These are phyloP conservation scores for Salix caprea DNA, from an alignment of 345 rosid genomes.

Conservation along the genomic window DNA sequence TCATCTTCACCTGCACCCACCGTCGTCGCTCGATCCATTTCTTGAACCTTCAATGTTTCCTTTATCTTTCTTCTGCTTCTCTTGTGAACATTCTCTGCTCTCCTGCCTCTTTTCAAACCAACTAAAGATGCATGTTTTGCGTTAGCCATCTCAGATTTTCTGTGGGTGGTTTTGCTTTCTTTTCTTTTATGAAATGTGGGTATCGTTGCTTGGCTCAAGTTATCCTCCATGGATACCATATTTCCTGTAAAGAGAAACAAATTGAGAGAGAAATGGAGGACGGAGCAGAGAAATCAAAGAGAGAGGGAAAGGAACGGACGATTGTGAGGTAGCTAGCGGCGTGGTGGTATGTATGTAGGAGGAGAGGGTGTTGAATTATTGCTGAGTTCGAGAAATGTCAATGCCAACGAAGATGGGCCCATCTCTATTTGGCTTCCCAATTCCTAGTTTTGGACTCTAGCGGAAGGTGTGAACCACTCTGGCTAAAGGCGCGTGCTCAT, in stretches of 20 bases:
- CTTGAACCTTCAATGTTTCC: not conserved
- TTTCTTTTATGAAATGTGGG: constrained; percentile 8
- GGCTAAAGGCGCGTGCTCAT: not conserved
- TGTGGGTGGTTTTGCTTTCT: not conserved
- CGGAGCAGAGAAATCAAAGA: constrained; percentile 5
- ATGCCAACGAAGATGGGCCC: constrained; percentile 46
- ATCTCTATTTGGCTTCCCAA: constrained; percentile 11
- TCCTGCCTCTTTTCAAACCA: constrained; percentile 15
- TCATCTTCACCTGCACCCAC: constrained; percentile 19
- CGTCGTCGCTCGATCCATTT: not conserved
- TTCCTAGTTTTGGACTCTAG: not conserved
- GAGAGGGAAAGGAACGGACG: not conserved
- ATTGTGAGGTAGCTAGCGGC: not conserved
- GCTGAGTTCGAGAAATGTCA: constrained; percentile 36
- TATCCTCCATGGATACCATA: constrained; percentile 30
- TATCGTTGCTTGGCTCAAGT: constrained; percentile 8
- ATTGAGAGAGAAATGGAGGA: not conserved
- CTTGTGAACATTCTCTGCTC: not conserved
- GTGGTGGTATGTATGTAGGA: not conserved
- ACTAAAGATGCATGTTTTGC: constrained; percentile 5
- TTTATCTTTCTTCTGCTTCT: not conserved
- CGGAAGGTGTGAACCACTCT: not conserved
- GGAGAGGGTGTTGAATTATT: constrained; percentile 15
- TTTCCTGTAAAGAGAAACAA: not conserved
- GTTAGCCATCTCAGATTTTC: constrained; percentile 2